Base-by-base conservation (phyloP, 208 protist species). In the Blastocrithidia nonstop region DNA sequence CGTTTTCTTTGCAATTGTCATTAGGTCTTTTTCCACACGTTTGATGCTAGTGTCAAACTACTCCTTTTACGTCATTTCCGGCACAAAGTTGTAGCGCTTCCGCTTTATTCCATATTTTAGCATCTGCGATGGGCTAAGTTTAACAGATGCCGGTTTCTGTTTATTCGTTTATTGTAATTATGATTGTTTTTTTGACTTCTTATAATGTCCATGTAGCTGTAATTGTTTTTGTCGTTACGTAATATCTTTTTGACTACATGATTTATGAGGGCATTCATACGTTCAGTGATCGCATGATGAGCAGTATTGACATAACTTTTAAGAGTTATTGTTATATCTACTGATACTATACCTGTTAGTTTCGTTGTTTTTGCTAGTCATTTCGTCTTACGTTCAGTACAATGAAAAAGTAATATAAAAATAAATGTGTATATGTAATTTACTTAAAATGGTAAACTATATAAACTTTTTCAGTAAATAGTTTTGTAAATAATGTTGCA, bases 61-160 rank as follows among this genome's bases (percentile, higher is more conserved):
- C 40, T 90, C 76, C 20, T 49, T 32, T 46, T 78, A 65, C 0
- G 70, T 84, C 3, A 61, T 63, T 44, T 82, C 72, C 9, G 81
- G 76, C 19, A 67, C 64, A 47, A 91, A 81, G 13, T 85, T 64
- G 6, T 56, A 39, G 11, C 58, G 50, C 24, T 70, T 69, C 38
- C 35, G 60, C 57, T 79, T 69, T 9, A 92, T 67, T 4, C 78
- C 78, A 48, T 76, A 88, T 32, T 70, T 66, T 9, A 86, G 61
- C 67, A 85, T 78, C 42, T 88, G 71, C 13, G 66, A 79, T 13
- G 56, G 57, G 35, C 82, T 92, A 15, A 88, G 51, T 33, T 72
- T 65, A 15, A 69, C 38, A 15, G 69, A 59, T 8, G 36, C 21
- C 2, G 48, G 13, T 75, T 8, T 50, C 50, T n/a, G 28, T 5